These are phyloP conservation scores for Penicillium olsonii DNA, from an alignment of 2,329 filamentous ascomycete species.

Conservation along the genomic window DNA sequence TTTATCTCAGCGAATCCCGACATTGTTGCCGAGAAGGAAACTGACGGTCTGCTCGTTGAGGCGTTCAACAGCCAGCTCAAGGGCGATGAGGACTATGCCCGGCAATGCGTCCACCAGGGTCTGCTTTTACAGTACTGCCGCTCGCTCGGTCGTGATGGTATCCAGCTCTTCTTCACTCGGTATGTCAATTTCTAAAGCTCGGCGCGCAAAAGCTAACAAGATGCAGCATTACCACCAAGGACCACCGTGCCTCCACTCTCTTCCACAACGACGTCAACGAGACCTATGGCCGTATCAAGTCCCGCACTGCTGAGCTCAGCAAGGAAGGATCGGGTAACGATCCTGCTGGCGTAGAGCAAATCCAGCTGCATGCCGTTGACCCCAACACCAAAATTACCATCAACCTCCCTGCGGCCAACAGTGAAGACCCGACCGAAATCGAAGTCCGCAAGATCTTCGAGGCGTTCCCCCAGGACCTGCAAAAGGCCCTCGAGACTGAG, in stretches of 20 bases:
- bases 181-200: constrained; percentile 26
- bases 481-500: constrained; percentile 81
- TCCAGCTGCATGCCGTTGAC: constrained; percentile 94
- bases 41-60: constrained; percentile 85
- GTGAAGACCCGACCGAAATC: constrained; percentile 63
- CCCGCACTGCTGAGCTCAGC: constrained; percentile 71
- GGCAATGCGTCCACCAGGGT: constrained; percentile 90
- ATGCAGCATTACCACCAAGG: constrained; percentile 72
- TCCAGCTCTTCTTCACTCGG: constrained; percentile 92
- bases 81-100: constrained; percentile 66
- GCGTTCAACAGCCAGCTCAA: constrained; percentile 87
- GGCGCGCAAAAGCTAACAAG: constrained; percentile 9
- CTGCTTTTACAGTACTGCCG: constrained; percentile 93
- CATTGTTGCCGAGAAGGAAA: constrained; percentile 80
- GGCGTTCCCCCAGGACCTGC: constrained; percentile 76
- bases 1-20: constrained; percentile 79
- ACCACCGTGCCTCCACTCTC: constrained; percentile 85
- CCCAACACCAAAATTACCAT: constrained; percentile 92
- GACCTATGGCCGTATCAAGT: constrained; percentile 81
- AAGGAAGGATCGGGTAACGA: constrained; percentile 57
- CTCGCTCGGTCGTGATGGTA: constrained; percentile 82
- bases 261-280: constrained; percentile 91
- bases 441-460: constrained; percentile 77
- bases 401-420: constrained; percentile 69
- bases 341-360: constrained; percentile 79